Base-by-base conservation (phyloP, 2,329 filamentous ascomycete genomes). In the Nothomitra cinnamomea region DNA sequence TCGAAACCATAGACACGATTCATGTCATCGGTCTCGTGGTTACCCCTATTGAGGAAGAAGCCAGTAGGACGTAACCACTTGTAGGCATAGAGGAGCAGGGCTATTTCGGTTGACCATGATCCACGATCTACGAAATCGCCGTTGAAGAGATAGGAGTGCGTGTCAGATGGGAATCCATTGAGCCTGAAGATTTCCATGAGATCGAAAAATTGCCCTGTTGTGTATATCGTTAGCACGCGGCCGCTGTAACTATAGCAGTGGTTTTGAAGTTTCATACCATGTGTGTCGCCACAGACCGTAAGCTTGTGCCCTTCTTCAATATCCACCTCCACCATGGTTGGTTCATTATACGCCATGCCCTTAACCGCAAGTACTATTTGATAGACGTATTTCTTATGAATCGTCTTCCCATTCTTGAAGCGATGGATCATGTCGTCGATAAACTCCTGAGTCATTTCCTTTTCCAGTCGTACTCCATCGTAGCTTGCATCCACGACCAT, bases 11-110 rank as follows among this genome's bases (percentile, higher is more conserved):
- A 98, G 53, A 92, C 89, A 60, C 87, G 82, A 74, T 98, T 98
- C 92, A 98, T 98, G 69, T 95, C 90, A 66, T 96, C 90, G 50
- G 92, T 96, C 72, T 98, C 92, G 70, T 98, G 92, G 70, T 98
- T 98, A 61, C 92, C 92, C 57, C 92, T 82, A 74, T 98, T 98
- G 58, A 98, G 73, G 78, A 94, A 96, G 75, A 98, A 90, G 53
- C 75, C 80, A 43, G 80, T 78, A 6, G 92, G 92, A 53, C 85
- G 81, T 62, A 96, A 69, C 90, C 87, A 95, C 73, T 98, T 98
- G 76, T 95, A 94, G 45, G 90, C 85, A 67, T 95, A 98, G 19
- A 98, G 75, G 10, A 95, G 74, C 48, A 98, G 75, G 10, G 88
- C 90, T 60, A 98, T 94, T 67, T 98, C 92, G n/a, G 83, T 88